Base-by-base conservation (phyloP, 257 asterid genomes). In the Plectranthus barbatus region DNA sequence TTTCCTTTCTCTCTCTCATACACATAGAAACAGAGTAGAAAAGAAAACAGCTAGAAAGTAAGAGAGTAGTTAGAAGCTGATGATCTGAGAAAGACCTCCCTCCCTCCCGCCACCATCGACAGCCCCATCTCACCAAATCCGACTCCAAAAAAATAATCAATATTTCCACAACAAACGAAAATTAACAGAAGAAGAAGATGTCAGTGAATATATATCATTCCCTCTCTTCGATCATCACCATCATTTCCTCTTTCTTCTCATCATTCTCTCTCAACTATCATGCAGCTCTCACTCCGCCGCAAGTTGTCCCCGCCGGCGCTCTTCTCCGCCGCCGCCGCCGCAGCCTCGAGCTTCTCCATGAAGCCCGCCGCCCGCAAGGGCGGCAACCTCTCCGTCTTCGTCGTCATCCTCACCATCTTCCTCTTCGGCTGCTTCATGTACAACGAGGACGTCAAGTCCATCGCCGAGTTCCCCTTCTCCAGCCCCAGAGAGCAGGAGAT, bases 351-450 rank as follows among this genome's bases (percentile, higher is more conserved):
- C 94, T 87, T 84, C 67, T 80, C 84, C 39, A 31, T 49, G 5
- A 80, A 76, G 15, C 13, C 77, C 63, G 71, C 68, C 33, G 68
- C 81, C 59, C 80, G 91, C 20, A 81, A 72, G 64, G 81, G 84
- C 71, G 88, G 79, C 42, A 78, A 78, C 66, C 75, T 87, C 72
- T 77, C 95, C 9, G 57, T 77, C 11, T 79, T 82, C 44, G 90
- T 77, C 4, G 90, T 86, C 5, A 83, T 84, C 20, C 66, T 83
- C 74, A 81, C 93, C 34, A 57, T 91, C 40, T 81, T 91, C 69
- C 77, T 91, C 21, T 84, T 91, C 41, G 94, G 96, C n/a, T 86
- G 89, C 53, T 86, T 91, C 84, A 86, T 86, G 80, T 91, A 87
- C 81, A 87, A 87, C 41, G 95, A 88, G 55, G 94, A 86, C 55